Percentiles rank a stretch among this genome's conserved stretches.
phyloP scores from a whole-genome alignment of 495 filamentous ascomycete species.

The Thermochaetoides thermophila region DNA sequence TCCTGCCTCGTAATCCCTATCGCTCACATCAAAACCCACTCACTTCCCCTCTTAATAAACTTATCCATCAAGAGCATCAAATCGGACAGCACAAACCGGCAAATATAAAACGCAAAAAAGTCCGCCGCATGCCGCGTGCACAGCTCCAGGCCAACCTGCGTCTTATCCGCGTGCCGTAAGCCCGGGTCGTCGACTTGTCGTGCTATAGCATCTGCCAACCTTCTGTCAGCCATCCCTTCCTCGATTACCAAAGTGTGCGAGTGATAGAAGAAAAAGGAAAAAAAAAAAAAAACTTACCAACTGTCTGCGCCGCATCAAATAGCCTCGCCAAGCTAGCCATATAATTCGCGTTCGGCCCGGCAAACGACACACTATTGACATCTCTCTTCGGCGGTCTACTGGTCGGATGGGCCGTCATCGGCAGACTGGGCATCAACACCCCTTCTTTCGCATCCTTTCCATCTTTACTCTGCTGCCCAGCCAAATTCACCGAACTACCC shows the following conservation, averaged over 20 bases:
- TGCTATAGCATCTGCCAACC: conserved; percentile 51
- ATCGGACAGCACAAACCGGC: conserved; percentile 81
- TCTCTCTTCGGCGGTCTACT: conserved; percentile 51
- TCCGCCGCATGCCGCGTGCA: conserved; percentile 88
- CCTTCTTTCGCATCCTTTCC: too few relatives aligned
- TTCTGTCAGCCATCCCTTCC: not conserved
- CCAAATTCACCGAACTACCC: conserved; percentile 14
- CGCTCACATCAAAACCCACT: conserved; percentile 50
- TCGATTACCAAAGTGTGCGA: not conserved
- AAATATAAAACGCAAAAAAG: conserved; percentile 95
- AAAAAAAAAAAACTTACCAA: conserved; percentile 49
- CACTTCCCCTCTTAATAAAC: conserved; percentile 87
- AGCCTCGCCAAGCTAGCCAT: conserved; percentile 82
- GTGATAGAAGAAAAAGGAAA: not conserved
- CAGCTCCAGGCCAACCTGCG: conserved; percentile 86
- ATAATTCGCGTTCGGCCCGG: conserved; percentile 76
- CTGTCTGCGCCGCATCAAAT: conserved; percentile 84
- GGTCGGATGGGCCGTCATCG: conserved; percentile 60
- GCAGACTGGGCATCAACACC: conserved; percentile 53
- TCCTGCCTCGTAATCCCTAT: too few relatives aligned
- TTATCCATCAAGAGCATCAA: conserved; percentile 83
- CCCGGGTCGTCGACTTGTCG: conserved; percentile 91
- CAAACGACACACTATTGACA: conserved; percentile 50
- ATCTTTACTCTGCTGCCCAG: conserved; percentile 31
- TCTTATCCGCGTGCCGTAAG: conserved; percentile 61